Evolutionary conservation across 257 asterid genomes (phyloP).

Genomic region (Phtheirospermum japonicum): DNA sequence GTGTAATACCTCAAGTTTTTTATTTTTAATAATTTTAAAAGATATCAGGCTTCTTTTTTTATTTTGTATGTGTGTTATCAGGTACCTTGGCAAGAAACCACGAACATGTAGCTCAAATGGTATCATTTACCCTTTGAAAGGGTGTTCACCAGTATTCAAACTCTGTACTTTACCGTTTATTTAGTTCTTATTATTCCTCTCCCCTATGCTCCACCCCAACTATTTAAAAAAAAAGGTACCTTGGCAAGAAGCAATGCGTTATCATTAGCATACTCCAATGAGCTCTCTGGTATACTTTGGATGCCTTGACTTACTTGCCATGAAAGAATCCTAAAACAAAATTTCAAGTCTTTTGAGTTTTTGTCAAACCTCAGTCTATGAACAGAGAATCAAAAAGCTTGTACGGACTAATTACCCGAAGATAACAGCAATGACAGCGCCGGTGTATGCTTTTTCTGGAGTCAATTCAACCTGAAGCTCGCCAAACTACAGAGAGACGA

Average conservation of each 20-base stretch:
- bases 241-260: conserved; percentile 72
- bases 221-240: no score
- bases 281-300: conserved; percentile 67
- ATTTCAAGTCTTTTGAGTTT: conserved; percentile 20
- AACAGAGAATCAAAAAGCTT: conserved; percentile 12
- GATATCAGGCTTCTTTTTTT: no score
- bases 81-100: conserved; percentile 42
- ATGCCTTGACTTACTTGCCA: conserved; percentile 82
- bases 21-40: no score
- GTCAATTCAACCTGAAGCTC: conserved; percentile 89
- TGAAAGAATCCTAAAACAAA: conserved; percentile 54
- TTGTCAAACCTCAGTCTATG: conserved; percentile 10
- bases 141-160: no score
- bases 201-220: no score
- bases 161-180: no score
- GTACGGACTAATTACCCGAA: conserved; percentile 52
- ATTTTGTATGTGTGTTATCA: background rate
- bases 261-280: conserved; percentile 84
- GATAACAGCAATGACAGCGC: conserved; percentile 64
- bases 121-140: no score
- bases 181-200: no score
- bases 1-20: no score
- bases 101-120: no score
- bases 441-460: conserved; percentile 64
- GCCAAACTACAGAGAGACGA: conserved; percentile 57